Evolutionary conservation across 2,329 filamentous ascomycete genomes (phyloP).

Genomic region (Gaeumannomyces sp.): DNA sequence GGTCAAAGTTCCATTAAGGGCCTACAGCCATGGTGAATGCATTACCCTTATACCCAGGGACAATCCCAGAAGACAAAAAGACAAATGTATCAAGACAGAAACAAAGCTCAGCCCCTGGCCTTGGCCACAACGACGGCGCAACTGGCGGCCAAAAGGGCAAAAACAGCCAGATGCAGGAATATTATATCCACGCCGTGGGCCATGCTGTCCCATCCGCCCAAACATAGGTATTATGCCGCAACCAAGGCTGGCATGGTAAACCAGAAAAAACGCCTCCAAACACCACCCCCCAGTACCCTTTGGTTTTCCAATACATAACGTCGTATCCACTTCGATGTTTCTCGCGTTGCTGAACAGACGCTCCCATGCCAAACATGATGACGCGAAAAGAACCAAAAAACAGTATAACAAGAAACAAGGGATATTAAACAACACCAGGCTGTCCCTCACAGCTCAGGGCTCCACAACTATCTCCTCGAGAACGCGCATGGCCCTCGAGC

Average conservation of each 20-base stretch:
- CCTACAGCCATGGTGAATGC: not conserved
- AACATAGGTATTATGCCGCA: not conserved
- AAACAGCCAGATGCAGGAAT: not conserved
- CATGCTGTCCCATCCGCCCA: not conserved
- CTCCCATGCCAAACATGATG: not conserved
- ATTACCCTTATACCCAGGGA: not conserved
- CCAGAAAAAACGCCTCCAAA: constrained; percentile 14
- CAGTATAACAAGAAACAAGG: not conserved
- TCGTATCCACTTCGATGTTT: not conserved
- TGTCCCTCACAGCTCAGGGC: constrained; percentile 14
- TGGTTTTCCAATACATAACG: not conserved
- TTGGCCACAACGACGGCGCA: not conserved
- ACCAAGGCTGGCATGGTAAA: not conserved
- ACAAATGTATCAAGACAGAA: not conserved
- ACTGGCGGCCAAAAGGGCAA: not conserved
- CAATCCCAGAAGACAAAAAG: not conserved
- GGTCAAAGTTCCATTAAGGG: no score
- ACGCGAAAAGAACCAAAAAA: not conserved
- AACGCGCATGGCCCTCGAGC: constrained; percentile 66
- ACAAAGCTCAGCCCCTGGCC: not conserved
- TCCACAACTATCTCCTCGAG: constrained; percentile 66
- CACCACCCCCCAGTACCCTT: constrained; percentile 17
- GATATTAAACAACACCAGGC: not conserved
- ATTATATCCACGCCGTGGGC: not conserved
- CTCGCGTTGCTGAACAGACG: no score